Evolutionary conservation across 116 monocot species (phyloP).

Genomic region (Papilionanthe hybrid): DNA sequence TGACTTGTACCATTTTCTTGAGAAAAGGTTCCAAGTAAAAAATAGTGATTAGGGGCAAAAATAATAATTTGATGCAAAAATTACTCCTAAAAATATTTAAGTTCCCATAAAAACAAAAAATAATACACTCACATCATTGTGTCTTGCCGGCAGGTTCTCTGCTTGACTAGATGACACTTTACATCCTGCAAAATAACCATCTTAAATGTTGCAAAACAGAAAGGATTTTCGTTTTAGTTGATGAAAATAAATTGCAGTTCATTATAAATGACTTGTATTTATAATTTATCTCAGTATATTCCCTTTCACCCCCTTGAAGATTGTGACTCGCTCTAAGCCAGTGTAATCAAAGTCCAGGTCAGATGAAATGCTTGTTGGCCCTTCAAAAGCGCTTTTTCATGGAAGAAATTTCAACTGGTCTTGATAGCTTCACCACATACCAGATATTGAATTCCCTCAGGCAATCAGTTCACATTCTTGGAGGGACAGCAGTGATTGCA

Average conservation of each 20-base stretch:
- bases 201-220: not conserved
- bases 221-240: not conserved
- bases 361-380: conserved; percentile 91
- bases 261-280: not conserved
- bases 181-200: not conserved
- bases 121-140: not conserved
- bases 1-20: not conserved
- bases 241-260: not conserved
- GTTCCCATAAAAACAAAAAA: not conserved
- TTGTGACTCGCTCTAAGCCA: not conserved
- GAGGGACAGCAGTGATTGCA: conserved; percentile 64
- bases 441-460: conserved; percentile 76
- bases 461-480: conserved; percentile 70
- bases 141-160: not conserved
- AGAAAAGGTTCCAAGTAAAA: not conserved
- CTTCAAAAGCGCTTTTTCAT: conserved; percentile 73
- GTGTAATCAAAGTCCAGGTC: not conserved
- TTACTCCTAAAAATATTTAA: not conserved
- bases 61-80: not conserved
- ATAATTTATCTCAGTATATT: too few species aligned
- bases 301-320: not conserved
- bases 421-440: conserved; percentile 84
- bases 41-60: not conserved
- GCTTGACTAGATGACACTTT: not conserved
- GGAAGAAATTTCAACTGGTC: conserved; percentile 89